Evolutionary conservation across 2,329 filamentous ascomycete genomes (phyloP).

Genomic region (Pseudopyrenochaeta lycopersici): DNA sequence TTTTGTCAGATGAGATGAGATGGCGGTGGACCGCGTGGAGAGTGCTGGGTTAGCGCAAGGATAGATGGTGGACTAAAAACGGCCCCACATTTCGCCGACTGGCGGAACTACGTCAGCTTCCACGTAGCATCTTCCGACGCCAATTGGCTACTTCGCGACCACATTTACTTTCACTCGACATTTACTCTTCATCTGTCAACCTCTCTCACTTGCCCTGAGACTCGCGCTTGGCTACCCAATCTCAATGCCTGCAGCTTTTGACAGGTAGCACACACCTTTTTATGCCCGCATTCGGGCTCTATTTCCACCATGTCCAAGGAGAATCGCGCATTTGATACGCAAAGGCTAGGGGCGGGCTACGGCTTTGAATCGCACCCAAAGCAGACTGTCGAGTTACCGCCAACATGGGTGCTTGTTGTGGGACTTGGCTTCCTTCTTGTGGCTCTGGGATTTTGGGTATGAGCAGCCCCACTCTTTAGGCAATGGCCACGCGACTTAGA

Average conservation of each 20-base stretch:
- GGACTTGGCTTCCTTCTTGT: conserved; percentile 32
- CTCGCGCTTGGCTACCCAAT: conserved; percentile 8
- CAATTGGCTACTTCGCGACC: conserved; percentile 33
- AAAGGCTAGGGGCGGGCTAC: conserved; percentile 31
- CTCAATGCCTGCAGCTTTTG: conserved; percentile 28
- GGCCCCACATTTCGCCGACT: conserved; percentile 1
- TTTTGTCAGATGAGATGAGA: no score
- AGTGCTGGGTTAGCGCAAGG: no score
- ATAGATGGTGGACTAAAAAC: neutral
- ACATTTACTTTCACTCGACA: conserved; percentile 15
- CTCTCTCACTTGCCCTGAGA: conserved; percentile 2
- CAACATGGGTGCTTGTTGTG: conserved; percentile 42
- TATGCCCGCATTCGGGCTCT: conserved; percentile 15
- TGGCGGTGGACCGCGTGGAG: no score
- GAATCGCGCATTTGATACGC: conserved; percentile 39
- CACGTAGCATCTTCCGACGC: conserved; percentile 47
- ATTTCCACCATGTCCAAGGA: conserved; percentile 25
- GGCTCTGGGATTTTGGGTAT: conserved; percentile 43
- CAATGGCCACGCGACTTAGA: conserved; percentile 4
- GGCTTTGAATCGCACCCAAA: conserved; percentile 37
- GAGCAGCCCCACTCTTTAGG: conserved; percentile 1
- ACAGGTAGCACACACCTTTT: conserved; percentile 26
- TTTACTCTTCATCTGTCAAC: neutral
- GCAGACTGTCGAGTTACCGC: conserved; percentile 37
- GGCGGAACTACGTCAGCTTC: conserved; percentile 37